Conservation (phyloP, 768 basidiomycete species). For the Boletellus ananas region DNA sequence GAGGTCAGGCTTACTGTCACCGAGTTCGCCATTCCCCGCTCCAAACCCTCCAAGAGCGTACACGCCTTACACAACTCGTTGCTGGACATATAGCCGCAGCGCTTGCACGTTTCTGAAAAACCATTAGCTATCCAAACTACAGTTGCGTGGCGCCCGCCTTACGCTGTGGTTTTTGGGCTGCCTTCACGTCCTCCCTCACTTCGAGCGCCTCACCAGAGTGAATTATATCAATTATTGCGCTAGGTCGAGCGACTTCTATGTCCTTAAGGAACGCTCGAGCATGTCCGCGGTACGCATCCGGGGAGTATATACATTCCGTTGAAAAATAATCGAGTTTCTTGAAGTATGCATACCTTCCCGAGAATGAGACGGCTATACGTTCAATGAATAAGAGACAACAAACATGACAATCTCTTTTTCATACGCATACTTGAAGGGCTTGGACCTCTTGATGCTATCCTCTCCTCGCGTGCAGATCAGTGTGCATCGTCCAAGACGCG, state of each 20-base stretch:
- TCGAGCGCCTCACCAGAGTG: conserved; percentile 94
- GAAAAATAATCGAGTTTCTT: conserved; percentile 99
- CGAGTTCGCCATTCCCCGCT: conserved; percentile 69
- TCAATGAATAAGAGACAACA: conserved; percentile 20
- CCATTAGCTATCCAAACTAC: not conserved
- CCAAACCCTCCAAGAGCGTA: conserved; percentile 83
- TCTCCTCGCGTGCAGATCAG: conserved; percentile 94
- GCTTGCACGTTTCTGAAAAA: conserved; percentile 73
- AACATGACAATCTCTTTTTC: conserved; percentile 99
- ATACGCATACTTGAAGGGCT: conserved; percentile 99
- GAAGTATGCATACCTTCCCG: conserved; percentile 92
- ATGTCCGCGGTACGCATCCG: conserved; percentile 97
- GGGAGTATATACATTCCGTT: conserved; percentile 98
- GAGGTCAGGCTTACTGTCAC: conserved; percentile 49
- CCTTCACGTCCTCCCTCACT: conserved; percentile 79
- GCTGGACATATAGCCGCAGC: conserved; percentile 95
- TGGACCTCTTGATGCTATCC: conserved; percentile 93
- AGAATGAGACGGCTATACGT: conserved; percentile 7
- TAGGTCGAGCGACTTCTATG: conserved; percentile 89
- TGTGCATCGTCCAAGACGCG: conserved; percentile 90
- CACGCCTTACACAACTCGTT: conserved; percentile 98
- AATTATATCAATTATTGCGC: conserved; percentile 96
- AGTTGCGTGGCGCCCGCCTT: conserved; percentile 30
- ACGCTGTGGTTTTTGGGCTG: conserved; percentile 83
- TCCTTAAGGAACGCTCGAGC: conserved; percentile 94